Conservation (phyloP, 495 filamentous ascomycete genomes). For the Penicillium herquei region DNA sequence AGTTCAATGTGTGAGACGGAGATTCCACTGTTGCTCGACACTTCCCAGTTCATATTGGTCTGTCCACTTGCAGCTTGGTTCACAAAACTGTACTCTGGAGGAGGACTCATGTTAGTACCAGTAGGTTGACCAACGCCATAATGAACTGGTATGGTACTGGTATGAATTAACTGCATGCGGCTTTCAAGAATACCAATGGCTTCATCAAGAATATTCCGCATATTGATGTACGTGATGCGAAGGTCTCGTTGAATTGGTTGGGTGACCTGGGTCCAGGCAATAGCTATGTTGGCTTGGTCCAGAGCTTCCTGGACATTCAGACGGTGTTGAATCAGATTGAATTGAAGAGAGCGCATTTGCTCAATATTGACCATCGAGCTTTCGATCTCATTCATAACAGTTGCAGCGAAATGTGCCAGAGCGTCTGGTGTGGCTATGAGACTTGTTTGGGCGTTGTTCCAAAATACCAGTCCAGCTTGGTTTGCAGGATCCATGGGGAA, state of each 20-base stretch:
- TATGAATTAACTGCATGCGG: background rate
- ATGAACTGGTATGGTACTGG: no score
- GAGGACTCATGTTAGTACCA: background rate
- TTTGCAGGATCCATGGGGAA: no score
- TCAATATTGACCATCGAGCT: background rate
- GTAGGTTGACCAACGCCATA: no score
- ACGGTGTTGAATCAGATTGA: background rate
- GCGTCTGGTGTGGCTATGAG: no score
- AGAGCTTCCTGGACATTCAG: background rate
- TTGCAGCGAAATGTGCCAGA: constrained; percentile 7
- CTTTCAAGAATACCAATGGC: background rate
- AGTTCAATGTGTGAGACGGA: no score
- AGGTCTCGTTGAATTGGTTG: background rate
- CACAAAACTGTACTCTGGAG: no score
- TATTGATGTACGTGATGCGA: background rate
- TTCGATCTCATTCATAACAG: background rate
- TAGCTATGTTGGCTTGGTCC: background rate
- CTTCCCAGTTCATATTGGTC: no score
- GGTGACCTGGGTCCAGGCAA: background rate
- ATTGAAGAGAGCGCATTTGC: background rate
- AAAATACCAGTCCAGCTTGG: no score
- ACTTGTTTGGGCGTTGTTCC: no score
- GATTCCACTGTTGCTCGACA: no score
- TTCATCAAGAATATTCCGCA: background rate
- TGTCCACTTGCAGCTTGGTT: no score